Conservation (phyloP, 2,329 filamentous ascomycete genomes). For the Pyricularia sp. region DNA sequence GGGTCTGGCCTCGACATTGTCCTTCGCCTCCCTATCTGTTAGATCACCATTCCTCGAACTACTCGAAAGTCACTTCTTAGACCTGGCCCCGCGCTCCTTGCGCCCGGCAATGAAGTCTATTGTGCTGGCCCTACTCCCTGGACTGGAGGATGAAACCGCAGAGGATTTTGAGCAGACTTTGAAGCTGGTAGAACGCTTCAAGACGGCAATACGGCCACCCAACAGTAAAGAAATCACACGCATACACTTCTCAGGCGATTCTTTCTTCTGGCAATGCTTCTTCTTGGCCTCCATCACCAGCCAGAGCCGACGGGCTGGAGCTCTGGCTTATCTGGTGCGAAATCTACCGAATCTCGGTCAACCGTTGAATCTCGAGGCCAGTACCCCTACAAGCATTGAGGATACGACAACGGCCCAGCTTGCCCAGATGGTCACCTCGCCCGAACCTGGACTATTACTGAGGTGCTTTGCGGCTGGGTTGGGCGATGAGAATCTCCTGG, state of each 20-base stretch:
- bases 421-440: conserved; percentile 60
- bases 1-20: conserved; percentile 75
- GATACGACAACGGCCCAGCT: conserved; percentile 23
- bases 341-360: conserved; percentile 60
- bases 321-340: conserved; percentile 72
- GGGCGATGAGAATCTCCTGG: conserved; percentile 73
- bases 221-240: conserved; percentile 35
- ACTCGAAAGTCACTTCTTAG: conserved; percentile 67
- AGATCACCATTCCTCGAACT: conserved; percentile 75
- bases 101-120: conserved; percentile 84
- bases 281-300: conserved; percentile 90
- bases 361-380: conserved; percentile 5
- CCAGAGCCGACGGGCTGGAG: conserved; percentile 69
- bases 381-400: background rate
- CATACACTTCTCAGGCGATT: conserved; percentile 51
- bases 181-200: conserved; percentile 64
- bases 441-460: conserved; percentile 81
- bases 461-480: conserved; percentile 88
- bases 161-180: conserved; percentile 91
- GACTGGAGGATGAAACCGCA: conserved; percentile 88
- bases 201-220: conserved; percentile 47
- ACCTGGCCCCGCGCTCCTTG: conserved; percentile 55
- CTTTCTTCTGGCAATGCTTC: conserved; percentile 97
- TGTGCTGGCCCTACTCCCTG: conserved; percentile 77
- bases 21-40: conserved; percentile 87